Evolutionary conservation across 2,329 filamentous ascomycete genomes (phyloP).

Genomic region (Hypocrella siamensis): DNA sequence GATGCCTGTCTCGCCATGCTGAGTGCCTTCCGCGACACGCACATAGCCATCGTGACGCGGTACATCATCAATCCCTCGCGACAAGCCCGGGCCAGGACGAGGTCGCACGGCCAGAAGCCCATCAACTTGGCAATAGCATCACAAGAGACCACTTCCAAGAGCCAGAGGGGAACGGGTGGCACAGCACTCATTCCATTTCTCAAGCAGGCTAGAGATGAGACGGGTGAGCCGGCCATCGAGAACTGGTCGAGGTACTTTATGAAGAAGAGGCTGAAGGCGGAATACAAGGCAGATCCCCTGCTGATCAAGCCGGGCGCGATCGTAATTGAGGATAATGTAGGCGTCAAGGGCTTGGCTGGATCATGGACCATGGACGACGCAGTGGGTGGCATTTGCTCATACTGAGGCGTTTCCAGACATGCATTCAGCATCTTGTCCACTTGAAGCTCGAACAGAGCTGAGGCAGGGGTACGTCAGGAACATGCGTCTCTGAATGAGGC

Average conservation of each 20-base stretch:
- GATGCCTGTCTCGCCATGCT: conserved; percentile 71
- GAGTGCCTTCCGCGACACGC: conserved; percentile 66
- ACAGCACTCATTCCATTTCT: conserved; percentile 90
- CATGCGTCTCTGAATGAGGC: no score
- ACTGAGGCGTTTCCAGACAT: conserved; percentile 19
- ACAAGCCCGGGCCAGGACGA: conserved; percentile 50
- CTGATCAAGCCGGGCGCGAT: conserved; percentile 33
- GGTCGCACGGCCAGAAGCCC: conserved; percentile 36
- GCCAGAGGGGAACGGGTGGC: conserved; percentile 78
- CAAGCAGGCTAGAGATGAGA: conserved; percentile 93
- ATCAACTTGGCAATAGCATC: conserved; percentile 50
- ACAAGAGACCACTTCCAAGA: conserved; percentile 31
- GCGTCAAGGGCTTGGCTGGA: conserved; percentile 56
- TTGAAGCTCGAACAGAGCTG: no score
- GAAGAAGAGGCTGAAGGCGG: conserved; percentile 31
- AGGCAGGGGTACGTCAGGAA: no score
- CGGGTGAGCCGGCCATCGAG: conserved; percentile 73
- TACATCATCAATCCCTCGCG: conserved; percentile 87
- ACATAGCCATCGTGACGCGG: conserved; percentile 88
- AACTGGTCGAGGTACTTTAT: conserved; percentile 44
- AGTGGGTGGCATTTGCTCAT: conserved; percentile 47
- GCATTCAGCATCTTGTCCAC: no score
- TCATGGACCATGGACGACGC: conserved; percentile 81
- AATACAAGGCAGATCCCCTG: conserved; percentile 41
- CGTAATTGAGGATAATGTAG: conserved; percentile 25